Conservation (phyloP, 257 asterid species). For the Oldenlandia corymbosa region DNA sequence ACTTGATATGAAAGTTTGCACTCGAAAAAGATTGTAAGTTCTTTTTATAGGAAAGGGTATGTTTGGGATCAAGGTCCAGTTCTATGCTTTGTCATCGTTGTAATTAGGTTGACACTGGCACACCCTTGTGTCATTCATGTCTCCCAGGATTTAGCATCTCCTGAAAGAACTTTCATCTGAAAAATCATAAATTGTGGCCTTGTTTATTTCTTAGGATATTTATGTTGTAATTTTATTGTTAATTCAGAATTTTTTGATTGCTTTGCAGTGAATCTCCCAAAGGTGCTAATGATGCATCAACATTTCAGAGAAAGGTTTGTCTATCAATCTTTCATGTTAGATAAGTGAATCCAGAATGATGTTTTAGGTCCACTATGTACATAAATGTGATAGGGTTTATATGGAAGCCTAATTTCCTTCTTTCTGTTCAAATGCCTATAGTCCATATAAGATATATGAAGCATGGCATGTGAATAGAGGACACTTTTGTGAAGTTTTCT, state of each 20-base stretch:
- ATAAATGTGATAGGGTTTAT: neutral
- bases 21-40: no score
- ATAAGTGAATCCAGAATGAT: slow-evolving; percentile 1
- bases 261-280: slow-evolving; percentile 93
- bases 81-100: no score
- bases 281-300: slow-evolving; percentile 98
- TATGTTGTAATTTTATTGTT: slow-evolving; percentile 8
- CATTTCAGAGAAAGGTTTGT: slow-evolving; percentile 96
- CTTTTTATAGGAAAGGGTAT: no score
- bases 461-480: neutral
- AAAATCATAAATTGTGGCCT: no score
- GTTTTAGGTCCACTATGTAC: neutral
- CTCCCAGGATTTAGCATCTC: neutral
- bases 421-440: neutral
- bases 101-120: neutral
- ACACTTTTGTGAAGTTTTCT: neutral
- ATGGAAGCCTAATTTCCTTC: neutral
- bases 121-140: no score
- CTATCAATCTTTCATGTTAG: slow-evolving; percentile 10
- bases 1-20: neutral
- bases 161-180: no score
- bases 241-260: slow-evolving; percentile 17
- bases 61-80: no score
- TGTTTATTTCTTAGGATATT: no score
- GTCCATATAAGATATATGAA: neutral